Evolutionary conservation across 2,329 filamentous ascomycete genomes (phyloP).

Genomic region (Hymenotorrendiella dingleyae): DNA sequence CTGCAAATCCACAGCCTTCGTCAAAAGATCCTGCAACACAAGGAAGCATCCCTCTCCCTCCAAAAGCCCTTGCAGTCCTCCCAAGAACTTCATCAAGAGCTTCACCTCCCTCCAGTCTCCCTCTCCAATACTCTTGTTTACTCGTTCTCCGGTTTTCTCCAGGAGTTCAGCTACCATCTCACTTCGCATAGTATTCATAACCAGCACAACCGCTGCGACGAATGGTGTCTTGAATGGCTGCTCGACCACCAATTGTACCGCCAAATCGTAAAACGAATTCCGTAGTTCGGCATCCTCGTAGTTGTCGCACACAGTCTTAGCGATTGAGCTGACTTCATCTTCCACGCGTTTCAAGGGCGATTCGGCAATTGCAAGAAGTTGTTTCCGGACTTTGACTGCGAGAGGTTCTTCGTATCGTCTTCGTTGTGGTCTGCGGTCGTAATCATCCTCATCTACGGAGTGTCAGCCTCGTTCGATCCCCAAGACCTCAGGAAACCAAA

Average conservation of each 20-base stretch:
- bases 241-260: constrained; percentile 73
- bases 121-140: constrained; percentile 61
- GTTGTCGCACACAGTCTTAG: constrained; percentile 72
- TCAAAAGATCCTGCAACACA: constrained; percentile 84
- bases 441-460: constrained; percentile 65
- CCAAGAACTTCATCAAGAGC: constrained; percentile 80
- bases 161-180: constrained; percentile 70
- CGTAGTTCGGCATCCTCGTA: constrained; percentile 79
- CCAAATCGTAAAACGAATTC: constrained; percentile 64
- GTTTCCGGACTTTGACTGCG: constrained; percentile 66
- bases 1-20: constrained; percentile 84
- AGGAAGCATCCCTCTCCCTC: constrained; percentile 82
- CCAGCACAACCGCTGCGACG: constrained; percentile 74
- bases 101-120: constrained; percentile 91
- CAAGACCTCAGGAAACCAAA: not conserved
- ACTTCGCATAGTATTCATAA: constrained; percentile 70
- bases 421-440: constrained; percentile 67
- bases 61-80: constrained; percentile 74
- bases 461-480: constrained; percentile 23
- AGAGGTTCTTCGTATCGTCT: constrained; percentile 69
- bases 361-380: constrained; percentile 76
- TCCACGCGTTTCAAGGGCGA: constrained; percentile 72
- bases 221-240: constrained; percentile 99
- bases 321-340: constrained; percentile 70
- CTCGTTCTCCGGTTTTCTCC: constrained; percentile 49